These are phyloP conservation scores for Plectosphaerella cucumerina DNA, from an alignment of 2,329 filamentous ascomycete species.

Conservation along the genomic window DNA sequence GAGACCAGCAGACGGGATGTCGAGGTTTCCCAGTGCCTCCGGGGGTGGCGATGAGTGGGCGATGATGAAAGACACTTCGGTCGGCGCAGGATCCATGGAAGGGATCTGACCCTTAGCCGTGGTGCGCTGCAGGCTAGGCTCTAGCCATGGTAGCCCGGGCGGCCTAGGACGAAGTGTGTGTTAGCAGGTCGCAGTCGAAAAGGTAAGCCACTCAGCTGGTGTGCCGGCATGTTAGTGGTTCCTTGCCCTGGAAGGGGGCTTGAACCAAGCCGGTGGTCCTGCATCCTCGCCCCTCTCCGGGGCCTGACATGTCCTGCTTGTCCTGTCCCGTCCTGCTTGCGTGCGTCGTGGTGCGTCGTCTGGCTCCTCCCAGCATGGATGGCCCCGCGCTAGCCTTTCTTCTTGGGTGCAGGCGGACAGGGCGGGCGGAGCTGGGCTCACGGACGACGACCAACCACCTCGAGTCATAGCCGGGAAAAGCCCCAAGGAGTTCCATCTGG, in stretches of 20 bases:
- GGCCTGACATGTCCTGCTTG: neutral
- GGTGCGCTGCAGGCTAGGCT: constrained; percentile 2
- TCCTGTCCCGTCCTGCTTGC: neutral
- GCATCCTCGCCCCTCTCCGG: neutral
- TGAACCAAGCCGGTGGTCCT: neutral
- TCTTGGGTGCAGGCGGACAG: neutral
- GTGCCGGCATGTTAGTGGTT: neutral
- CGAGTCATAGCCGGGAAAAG: neutral
- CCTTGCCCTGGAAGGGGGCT: neutral
- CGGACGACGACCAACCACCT: neutral
- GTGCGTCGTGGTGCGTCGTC: neutral
- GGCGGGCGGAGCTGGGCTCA: neutral
- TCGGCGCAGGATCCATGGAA: constrained; percentile 10
- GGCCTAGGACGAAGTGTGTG: neutral
- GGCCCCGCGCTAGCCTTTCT: neutral
- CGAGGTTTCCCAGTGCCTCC: neutral
- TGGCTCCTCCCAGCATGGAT: too few relatives aligned
- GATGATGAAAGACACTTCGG: constrained; percentile 20
- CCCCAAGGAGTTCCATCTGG: too few relatives aligned
- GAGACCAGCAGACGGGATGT: neutral
- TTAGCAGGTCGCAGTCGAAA: neutral
- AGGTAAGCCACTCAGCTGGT: neutral
- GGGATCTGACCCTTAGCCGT: constrained; percentile 3
- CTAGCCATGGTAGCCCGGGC: constrained; percentile 1
- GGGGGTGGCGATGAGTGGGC: constrained; percentile 14